Percentiles rank a stretch among this genome's conserved stretches.
These are phyloP conservation scores for Pleurozium schreberi DNA, from an alignment of 225 moss, liverwort and hornwort species.

Conservation along the genomic window DNA sequence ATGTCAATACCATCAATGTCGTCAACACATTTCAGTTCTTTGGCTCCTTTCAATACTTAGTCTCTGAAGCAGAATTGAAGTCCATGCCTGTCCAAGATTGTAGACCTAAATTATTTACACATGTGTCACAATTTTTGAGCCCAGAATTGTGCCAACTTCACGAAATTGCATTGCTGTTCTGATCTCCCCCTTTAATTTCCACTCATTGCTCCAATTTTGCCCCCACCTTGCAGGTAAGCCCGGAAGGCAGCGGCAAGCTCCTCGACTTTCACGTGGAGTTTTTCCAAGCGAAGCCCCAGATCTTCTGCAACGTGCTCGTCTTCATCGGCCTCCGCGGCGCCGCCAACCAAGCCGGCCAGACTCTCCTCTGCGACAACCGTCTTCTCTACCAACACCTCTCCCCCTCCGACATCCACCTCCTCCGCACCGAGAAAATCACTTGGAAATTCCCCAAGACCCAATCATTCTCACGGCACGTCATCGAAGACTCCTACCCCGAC, in stretches of 20 bases:
- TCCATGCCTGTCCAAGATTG: neutral
- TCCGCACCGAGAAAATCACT: slow-evolving; percentile 15
- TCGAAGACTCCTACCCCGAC: slow-evolving; percentile 1
- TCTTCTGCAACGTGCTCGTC: neutral
- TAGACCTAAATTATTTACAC: neutral
- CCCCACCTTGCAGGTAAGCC: neutral
- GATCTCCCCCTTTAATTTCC: neutral
- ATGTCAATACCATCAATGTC: neutral
- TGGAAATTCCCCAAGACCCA: neutral
- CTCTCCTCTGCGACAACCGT: slow-evolving; percentile 6
- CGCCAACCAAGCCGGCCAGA: neutral
- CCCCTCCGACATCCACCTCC: slow-evolving; percentile 1
- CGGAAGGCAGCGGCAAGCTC: slow-evolving; percentile 11
- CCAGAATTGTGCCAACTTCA: neutral
- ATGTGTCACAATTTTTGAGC: neutral
- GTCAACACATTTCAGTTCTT: neutral
- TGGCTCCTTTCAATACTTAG: neutral
- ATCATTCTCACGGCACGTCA: neutral
- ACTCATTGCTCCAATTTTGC: neutral
- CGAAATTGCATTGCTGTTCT: neutral
- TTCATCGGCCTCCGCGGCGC: slow-evolving; percentile 22
- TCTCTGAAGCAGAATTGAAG: neutral
- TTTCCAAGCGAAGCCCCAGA: slow-evolving; percentile 4
- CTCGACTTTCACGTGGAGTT: slow-evolving; percentile 22
- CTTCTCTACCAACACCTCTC: neutral